These are phyloP conservation scores for Acacia crassicarpa DNA, from an alignment of 306 rosid species.

Conservation along the genomic window DNA sequence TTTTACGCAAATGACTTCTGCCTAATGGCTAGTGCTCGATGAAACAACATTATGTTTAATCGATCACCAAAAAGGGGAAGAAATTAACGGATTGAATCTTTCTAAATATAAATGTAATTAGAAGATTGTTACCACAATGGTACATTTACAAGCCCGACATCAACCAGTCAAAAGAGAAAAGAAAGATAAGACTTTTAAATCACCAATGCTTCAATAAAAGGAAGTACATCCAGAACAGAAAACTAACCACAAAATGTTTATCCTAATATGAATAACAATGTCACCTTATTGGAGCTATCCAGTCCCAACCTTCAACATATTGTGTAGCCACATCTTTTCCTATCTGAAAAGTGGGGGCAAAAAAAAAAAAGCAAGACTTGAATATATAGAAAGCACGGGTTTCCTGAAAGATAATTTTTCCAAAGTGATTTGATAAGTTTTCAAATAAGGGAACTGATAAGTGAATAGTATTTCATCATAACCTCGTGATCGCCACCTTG, in stretches of 20 bases:
- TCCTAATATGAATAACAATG: conserved; percentile 24
- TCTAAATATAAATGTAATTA: conserved; percentile 4
- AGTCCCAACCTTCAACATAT: conserved; percentile 97
- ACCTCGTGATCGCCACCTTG: conserved; percentile 99
- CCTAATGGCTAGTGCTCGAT: not conserved
- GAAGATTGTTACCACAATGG: conserved; percentile 8
- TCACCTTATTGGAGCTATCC: conserved; percentile 99
- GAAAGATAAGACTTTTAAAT: not conserved
- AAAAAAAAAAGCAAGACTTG: conserved; percentile 3
- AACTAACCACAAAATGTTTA: conserved; percentile 21
- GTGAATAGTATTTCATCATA: not conserved
- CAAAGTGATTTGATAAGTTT: conserved; percentile 8
- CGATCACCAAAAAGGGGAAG: not conserved
- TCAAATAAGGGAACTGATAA: conserved; percentile 20
- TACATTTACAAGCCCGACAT: not conserved
- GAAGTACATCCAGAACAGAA: not conserved
- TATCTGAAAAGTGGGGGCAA: conserved; percentile 49
- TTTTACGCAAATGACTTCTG: not conserved
- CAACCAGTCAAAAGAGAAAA: conserved; percentile 17
- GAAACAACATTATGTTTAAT: not conserved
- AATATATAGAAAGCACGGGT: conserved; percentile 15
- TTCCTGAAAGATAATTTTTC: not conserved
- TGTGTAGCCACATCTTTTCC: conserved; percentile 96
- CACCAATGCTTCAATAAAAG: not conserved
- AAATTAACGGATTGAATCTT: not conserved